Base-by-base conservation (phyloP, 1,284 basidiomycete species). In the Cystobasidium sp. region DNA sequence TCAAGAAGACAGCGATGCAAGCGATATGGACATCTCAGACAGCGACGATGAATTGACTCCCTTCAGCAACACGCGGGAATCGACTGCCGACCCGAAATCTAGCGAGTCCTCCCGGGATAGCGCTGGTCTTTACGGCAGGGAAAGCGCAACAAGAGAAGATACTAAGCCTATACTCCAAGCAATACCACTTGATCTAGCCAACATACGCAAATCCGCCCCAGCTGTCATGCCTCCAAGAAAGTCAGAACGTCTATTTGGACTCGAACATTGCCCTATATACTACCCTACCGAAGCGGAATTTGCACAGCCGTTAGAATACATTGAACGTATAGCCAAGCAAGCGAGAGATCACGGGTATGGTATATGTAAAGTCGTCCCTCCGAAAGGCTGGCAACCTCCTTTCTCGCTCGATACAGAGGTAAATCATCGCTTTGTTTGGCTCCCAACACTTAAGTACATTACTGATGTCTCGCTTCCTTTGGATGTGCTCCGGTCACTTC, bases 341-440 rank as follows among this genome's bases (percentile, higher is more conserved):
- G 80, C 81, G 31, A 81, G 83, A 52, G 94, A 91, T 0, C 88
- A 86, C 79, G 84, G 87, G 61, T 94, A 88, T 81, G 97, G 97
- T 43, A 95, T 99, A 79, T 94, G 92, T 85, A 99, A 99, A 85
- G 89, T 99, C 75, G 88, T 98, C 22, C 97, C 97, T 74, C 97
- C 97, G 1, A 85, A 88, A 75, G 92, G 89, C 47, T 99, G 97
- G 97, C 88, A 90, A 78, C 96, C 97, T 88, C 93, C 95, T 16
- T 99, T 97, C 82, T 90, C 92, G n/a, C 91, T 95, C 56, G 91
- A 98, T 82, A 93, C 94, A 43, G 91, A 94, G 87, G 93, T 93
- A 74, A 74, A 84, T 83, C 62, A 31, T 31, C 31, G 31, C 31
- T 31, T 31, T 31, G 31, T 31, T 31, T 31, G 31, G 31, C 31